A percentile compares a stretch with the other conserved stretches of the same genome.
Evolutionary conservation across 441 rosid genomes (phyloP).

Genomic region (Gossypium gossypioides): DNA sequence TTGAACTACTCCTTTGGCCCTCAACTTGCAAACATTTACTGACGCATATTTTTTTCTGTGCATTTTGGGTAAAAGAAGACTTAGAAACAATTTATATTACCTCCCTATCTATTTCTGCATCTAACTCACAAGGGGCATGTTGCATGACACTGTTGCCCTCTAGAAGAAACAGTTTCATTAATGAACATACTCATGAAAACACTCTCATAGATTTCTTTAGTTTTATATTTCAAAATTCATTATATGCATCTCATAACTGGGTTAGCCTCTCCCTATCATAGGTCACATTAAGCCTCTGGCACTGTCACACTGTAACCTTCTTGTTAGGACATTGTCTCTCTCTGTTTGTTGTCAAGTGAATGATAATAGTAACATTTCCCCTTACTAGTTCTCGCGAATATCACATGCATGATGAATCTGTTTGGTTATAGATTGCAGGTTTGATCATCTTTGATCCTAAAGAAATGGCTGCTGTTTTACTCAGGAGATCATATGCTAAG

Average conservation of each 20-base stretch:
- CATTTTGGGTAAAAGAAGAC: constrained; percentile 3
- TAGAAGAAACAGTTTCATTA: not conserved
- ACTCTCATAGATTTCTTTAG: not conserved
- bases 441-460: not conserved
- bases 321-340: not conserved
- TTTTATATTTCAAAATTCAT: not conserved
- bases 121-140: not conserved
- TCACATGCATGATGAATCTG: not conserved
- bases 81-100: not conserved
- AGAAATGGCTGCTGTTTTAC: not conserved
- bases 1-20: not conserved
- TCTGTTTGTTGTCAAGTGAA: not conserved
- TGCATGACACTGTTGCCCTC: not conserved
- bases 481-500: not conserved
- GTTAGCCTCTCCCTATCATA: not conserved
- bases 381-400: not conserved
- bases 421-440: not conserved
- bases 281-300: not conserved
- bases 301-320: not conserved
- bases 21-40: not conserved
- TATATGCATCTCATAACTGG: not conserved
- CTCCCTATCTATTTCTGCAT: not conserved
- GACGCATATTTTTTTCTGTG: not conserved
- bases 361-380: not conserved
- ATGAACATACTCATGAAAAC: not conserved